Evolutionary conservation across 2,329 filamentous ascomycete species (phyloP).

Genomic region (Fusarium cicatricum): DNA sequence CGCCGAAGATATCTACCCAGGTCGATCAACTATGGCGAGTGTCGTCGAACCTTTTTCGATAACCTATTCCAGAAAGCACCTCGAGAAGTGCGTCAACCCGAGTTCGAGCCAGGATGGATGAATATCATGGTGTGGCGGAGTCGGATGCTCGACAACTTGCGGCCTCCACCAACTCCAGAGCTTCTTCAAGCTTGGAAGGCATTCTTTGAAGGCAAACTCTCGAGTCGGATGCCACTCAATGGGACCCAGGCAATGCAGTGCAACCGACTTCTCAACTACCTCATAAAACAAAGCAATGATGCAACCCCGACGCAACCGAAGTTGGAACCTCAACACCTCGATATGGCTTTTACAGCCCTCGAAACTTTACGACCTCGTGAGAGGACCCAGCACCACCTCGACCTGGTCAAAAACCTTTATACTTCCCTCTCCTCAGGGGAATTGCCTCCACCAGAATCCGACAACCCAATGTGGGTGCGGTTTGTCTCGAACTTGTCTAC

Average conservation of each 20-base stretch:
- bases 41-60: slow-evolving; percentile 62
- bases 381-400: slow-evolving; percentile 54
- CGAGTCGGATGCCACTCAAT: slow-evolving; percentile 62
- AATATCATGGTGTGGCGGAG: slow-evolving; percentile 74
- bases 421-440: slow-evolving; percentile 34
- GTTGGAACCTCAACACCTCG: slow-evolving; percentile 44
- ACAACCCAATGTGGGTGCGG: slow-evolving; percentile 42
- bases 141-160: slow-evolving; percentile 67
- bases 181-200: slow-evolving; percentile 70
- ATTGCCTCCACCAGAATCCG: slow-evolving; percentile 21
- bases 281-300: slow-evolving; percentile 48
- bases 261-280: slow-evolving; percentile 66
- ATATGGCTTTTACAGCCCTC: slow-evolving; percentile 55
- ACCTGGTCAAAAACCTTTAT: slow-evolving; percentile 57
- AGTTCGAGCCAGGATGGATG: slow-evolving; percentile 75
- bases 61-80: slow-evolving; percentile 68
- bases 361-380: slow-evolving; percentile 53
- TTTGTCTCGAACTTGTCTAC: slow-evolving; percentile 56
- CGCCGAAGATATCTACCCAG: slow-evolving; percentile 41
- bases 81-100: slow-evolving; percentile 66
- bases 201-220: slow-evolving; percentile 67
- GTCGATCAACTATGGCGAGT: slow-evolving; percentile 33
- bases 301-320: slow-evolving; percentile 37
- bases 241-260: slow-evolving; percentile 69
- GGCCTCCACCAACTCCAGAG: slow-evolving; percentile 70